A percentile compares a stretch with the other conserved stretches of the same genome.
Evolutionary conservation across 2,329 filamentous ascomycete genomes (phyloP).

Genomic region (Didymella arachidicola): DNA sequence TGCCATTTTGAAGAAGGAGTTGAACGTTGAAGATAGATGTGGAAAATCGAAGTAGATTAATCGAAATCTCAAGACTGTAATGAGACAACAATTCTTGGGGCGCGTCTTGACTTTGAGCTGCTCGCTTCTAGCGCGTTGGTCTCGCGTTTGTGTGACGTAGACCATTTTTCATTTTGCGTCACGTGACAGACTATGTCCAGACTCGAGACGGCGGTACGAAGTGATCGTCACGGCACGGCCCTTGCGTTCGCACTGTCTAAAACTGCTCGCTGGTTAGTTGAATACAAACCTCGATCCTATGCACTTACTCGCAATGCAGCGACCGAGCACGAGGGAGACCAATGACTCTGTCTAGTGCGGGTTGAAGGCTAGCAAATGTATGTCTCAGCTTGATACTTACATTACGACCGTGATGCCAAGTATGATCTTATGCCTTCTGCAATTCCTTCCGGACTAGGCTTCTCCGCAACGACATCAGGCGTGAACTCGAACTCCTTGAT

Average conservation of each 20-base stretch:
- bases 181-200: not conserved
- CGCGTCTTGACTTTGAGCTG: constrained; percentile 17
- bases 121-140: constrained; percentile 17
- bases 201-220: not conserved
- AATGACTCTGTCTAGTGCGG: not conserved
- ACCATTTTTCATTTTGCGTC: not conserved
- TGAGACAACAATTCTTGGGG: not conserved
- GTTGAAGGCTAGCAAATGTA: not conserved
- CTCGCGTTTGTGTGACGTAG: constrained; percentile 12
- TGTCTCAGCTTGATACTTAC: not conserved
- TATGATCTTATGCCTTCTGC: constrained; percentile 67
- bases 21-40: not conserved
- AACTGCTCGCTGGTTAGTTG: not conserved
- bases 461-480: constrained; percentile 81
- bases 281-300: no score
- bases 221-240: constrained; percentile 3
- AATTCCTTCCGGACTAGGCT: constrained; percentile 83
- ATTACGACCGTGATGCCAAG: not conserved
- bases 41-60: not conserved
- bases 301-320: not conserved
- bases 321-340: not conserved
- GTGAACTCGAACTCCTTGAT: constrained; percentile 68
- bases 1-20: constrained; percentile 29
- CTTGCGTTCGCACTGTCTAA: not conserved
- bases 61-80: constrained; percentile 1